A percentile compares a stretch with the other conserved stretches of the same genome.
Evolutionary conservation across 306 rosid genomes (phyloP).

Genomic region (Hippophae tibetana): DNA sequence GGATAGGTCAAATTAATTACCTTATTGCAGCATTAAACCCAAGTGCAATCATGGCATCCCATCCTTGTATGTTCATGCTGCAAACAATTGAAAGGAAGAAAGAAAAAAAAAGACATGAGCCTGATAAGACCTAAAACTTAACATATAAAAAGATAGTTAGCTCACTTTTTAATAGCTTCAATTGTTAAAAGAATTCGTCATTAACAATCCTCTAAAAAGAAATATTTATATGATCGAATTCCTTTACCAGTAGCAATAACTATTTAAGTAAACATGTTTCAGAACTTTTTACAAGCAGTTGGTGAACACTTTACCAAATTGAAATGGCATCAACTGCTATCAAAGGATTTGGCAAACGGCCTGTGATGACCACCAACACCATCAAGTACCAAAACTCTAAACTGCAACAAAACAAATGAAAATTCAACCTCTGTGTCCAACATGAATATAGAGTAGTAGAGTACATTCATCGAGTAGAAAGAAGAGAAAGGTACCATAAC

Average conservation of each 20-base stretch:
- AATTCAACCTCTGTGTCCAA: background rate
- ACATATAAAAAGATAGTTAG: too few relatives aligned
- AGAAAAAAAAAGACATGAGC: background rate
- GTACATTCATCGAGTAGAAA: background rate
- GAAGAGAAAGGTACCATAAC: slow-evolving; percentile 48
- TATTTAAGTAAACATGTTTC: background rate
- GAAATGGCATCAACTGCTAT: slow-evolving; percentile 65
- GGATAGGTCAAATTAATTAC: slow-evolving; percentile 18
- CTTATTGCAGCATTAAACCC: slow-evolving; percentile 80
- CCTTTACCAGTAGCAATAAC: background rate
- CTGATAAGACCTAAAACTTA: too few relatives aligned
- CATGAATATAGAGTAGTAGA: background rate
- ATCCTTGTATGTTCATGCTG: slow-evolving; percentile 70
- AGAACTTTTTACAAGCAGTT: background rate
- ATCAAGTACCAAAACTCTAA: slow-evolving; percentile 88
- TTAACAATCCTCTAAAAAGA: background rate
- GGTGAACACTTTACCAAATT: slow-evolving; percentile 43
- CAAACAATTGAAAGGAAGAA: background rate
- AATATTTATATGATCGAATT: too few relatives aligned
- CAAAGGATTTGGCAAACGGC: slow-evolving; percentile 22
- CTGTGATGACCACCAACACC: slow-evolving; percentile 46
- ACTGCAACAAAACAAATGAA: slow-evolving; percentile 24
- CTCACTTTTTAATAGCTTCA: too few relatives aligned
- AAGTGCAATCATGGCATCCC: slow-evolving; percentile 66
- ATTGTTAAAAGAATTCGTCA: too few relatives aligned